These are phyloP conservation scores for Epichloe bromicola DNA, from an alignment of 2,329 filamentous ascomycete species.

Conservation along the genomic window DNA sequence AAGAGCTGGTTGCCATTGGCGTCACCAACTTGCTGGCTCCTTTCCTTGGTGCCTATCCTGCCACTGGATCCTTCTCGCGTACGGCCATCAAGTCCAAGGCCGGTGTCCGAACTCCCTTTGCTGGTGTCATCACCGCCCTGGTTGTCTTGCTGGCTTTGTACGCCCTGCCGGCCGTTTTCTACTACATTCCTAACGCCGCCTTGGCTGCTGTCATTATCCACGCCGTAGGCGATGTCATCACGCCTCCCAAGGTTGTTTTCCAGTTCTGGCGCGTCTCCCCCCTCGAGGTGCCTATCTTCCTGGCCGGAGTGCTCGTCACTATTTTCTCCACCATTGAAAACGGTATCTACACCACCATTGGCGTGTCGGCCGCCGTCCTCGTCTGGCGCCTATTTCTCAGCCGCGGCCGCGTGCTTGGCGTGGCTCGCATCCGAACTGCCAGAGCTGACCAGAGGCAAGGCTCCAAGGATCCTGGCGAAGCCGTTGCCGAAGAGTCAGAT, in stretches of 20 bases:
- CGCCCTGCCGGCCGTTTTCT: slow-evolving; percentile 71
- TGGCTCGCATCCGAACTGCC: slow-evolving; percentile 69
- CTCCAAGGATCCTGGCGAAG: slow-evolving; percentile 9
- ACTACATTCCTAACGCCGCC: slow-evolving; percentile 68
- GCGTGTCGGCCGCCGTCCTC: slow-evolving; percentile 54
- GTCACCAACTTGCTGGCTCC: slow-evolving; percentile 62
- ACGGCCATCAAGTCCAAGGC: slow-evolving; percentile 94
- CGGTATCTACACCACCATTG: slow-evolving; percentile 73
- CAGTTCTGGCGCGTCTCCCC: slow-evolving; percentile 82
- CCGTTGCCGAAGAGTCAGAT: slow-evolving; percentile 33
- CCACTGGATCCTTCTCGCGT: slow-evolving; percentile 80
- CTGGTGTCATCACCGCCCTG: slow-evolving; percentile 70
- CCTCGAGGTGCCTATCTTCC: slow-evolving; percentile 72
- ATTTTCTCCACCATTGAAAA: slow-evolving; percentile 73
- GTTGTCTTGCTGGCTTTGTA: slow-evolving; percentile 78
- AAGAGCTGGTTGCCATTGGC: slow-evolving; percentile 67
- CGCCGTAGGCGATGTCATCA: slow-evolving; percentile 76
- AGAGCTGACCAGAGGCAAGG: slow-evolving; percentile 39
- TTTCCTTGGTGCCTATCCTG: slow-evolving; percentile 72
- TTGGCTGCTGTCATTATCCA: slow-evolving; percentile 82
- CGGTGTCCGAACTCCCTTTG: slow-evolving; percentile 75
- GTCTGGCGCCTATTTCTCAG: slow-evolving; percentile 70
- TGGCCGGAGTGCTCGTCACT: slow-evolving; percentile 71
- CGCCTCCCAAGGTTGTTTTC: slow-evolving; percentile 69
- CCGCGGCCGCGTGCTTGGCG: slow-evolving; percentile 64